Base-by-base conservation (phyloP, 306 rosid genomes). In the Hippophae tibetana region DNA sequence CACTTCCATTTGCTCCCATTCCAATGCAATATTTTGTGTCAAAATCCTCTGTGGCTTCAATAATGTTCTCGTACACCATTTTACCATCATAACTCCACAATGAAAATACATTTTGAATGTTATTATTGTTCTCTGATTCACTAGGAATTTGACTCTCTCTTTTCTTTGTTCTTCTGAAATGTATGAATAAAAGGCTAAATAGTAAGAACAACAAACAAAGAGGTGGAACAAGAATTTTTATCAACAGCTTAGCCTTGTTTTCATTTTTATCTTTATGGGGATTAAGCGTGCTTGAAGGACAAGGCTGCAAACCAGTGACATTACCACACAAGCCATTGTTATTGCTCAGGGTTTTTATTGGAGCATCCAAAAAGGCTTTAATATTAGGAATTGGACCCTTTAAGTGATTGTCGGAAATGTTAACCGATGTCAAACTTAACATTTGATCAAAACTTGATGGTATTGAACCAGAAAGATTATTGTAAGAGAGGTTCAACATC, bases 351-450 rank as follows among this genome's bases (percentile, higher is more conserved):
- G 64, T 53, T 46, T 60, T 7, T 23, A 3, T 6, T 0, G 12
- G 44, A 47, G 56, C 69, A n/a, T 56, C 45, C 38, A 47, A 55
- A 56, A 65, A 65, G 48, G 62, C 69, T 56, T 65, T 56, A 54
- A 7, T 45, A 25, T 65, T 10, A 11, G 70, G 63, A 23, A 65
- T 18, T 38, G 57, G 56, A 14, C 70, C 70, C 43, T 65, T 42
- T 42, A 65, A 57, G n/a, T 7, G 70, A 41, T 65, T 65, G 54
- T 65, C 47, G 42, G 70, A 65, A 5, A 65, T 18, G 12, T 65
- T 56, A 0, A 65, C 25, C 47, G 7, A 7, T 53, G 25, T 0
- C 62, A 65, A 18, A 26, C 69, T 44, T 1, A 18, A 9, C 57
- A 49, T 49, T 1, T 13, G 7, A 8, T 9, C 12, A 6, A 60